phyloP scores from a whole-genome alignment of 139 green algal genomes.

The Chlorella sp. region DNA sequence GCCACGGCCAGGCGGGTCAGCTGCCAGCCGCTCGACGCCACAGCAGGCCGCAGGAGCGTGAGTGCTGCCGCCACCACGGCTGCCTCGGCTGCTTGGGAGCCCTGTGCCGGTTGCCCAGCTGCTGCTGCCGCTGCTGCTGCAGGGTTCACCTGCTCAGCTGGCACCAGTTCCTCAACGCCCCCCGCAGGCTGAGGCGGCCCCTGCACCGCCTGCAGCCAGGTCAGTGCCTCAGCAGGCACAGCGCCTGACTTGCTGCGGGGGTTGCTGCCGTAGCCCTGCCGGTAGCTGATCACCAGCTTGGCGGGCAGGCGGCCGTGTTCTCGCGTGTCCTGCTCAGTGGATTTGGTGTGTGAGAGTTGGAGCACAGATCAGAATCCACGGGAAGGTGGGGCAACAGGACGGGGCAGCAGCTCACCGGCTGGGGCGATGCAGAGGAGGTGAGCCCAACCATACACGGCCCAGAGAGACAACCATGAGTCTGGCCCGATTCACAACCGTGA shows the following conservation, averaged over 20 bases:
- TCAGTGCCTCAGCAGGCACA: not conserved
- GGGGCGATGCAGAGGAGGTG: too few relatives aligned
- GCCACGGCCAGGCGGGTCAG: conserved; percentile 11
- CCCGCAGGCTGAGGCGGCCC: not conserved
- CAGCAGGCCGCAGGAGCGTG: conserved; percentile 6
- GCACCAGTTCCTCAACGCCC: not conserved
- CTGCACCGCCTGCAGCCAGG: conserved; percentile 9
- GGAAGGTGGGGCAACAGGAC: not conserved
- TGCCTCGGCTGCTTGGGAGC: not conserved
- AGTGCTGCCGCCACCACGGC: conserved; percentile 1
- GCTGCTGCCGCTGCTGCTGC: not conserved
- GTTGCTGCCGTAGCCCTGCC: conserved; percentile 50
- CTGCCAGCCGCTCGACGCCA: conserved; percentile 6
- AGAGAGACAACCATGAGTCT: too few relatives aligned
- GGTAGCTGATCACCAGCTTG: conserved; percentile 52
- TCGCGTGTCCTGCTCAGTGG: conserved; percentile 33
- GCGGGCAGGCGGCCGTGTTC: conserved; percentile 43
- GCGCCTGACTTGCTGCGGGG: conserved; percentile 15
- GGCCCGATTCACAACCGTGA: too few relatives aligned
- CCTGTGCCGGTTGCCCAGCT: not conserved
- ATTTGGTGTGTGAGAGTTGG: too few relatives aligned
- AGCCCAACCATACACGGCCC: too few relatives aligned
- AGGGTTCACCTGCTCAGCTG: not conserved
- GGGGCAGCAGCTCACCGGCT: not conserved
- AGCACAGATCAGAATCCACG: too few relatives aligned